These are phyloP conservation scores for Fusarium albosuccineum DNA, from an alignment of 2,329 filamentous ascomycete genomes.

Conservation along the genomic window DNA sequence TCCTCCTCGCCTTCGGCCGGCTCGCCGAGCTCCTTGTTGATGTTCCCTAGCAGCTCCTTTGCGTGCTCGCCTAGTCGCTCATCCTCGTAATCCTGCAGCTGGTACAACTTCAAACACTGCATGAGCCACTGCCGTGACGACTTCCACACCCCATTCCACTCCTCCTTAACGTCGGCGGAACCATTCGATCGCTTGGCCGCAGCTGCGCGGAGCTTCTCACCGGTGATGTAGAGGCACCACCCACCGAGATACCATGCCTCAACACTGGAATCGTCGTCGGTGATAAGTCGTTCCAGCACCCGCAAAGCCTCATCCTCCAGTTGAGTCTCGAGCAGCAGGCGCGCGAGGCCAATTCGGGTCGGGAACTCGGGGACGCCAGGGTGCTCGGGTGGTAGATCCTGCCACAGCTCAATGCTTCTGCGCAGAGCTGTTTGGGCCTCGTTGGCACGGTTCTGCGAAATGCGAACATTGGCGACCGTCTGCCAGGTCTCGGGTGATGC, in stretches of 20 bases:
- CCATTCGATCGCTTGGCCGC: slow-evolving; percentile 52
- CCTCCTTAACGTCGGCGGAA: slow-evolving; percentile 55
- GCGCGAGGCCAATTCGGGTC: slow-evolving; percentile 83
- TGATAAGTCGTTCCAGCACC: slow-evolving; percentile 85
- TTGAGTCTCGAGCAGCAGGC: slow-evolving; percentile 90
- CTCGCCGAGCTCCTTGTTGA: slow-evolving; percentile 75
- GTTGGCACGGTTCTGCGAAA: slow-evolving; percentile 83
- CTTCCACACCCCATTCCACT: slow-evolving; percentile 73
- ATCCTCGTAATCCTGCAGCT: slow-evolving; percentile 85
- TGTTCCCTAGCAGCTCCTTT: slow-evolving; percentile 74
- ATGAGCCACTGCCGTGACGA: slow-evolving; percentile 86
- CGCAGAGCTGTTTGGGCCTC: slow-evolving; percentile 85
- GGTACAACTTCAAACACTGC: slow-evolving; percentile 84
- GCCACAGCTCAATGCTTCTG: slow-evolving; percentile 87
- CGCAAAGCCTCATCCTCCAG: slow-evolving; percentile 87
- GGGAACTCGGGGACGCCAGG: slow-evolving; percentile 85
- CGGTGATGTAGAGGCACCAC: slow-evolving; percentile 87
- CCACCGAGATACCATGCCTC: slow-evolving; percentile 98
- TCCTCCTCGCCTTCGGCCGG: slow-evolving; percentile 67
- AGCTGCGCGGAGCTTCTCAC: slow-evolving; percentile 70
- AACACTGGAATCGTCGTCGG: slow-evolving; percentile 93
- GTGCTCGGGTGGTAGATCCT: slow-evolving; percentile 79
- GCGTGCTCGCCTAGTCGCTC: slow-evolving; percentile 82
- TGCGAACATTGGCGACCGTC: slow-evolving; percentile 91
- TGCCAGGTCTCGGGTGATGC: slow-evolving; percentile 90